Evolutionary conservation across 768 basidiomycete species (phyloP).

Genomic region (Pholiota conissans): DNA sequence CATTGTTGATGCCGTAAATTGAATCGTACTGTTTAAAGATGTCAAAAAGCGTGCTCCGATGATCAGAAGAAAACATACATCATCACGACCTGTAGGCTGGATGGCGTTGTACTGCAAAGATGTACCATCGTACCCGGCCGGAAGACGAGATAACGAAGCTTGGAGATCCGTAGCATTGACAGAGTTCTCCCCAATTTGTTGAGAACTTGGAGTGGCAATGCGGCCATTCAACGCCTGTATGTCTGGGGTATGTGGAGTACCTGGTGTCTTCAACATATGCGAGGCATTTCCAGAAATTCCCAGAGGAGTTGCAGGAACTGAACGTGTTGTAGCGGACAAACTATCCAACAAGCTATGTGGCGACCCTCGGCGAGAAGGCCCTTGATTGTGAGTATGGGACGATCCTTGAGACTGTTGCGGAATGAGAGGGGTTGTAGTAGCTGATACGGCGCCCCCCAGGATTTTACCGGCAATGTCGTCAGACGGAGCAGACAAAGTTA

Average conservation of each 20-base stretch:
- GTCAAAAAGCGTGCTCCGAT: slow-evolving; percentile 9
- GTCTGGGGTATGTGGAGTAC: slow-evolving; percentile 66
- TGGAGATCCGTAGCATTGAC: slow-evolving; percentile 58
- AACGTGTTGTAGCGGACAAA: slow-evolving; percentile 64
- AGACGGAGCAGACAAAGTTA: slow-evolving; percentile 58
- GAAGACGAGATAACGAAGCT: slow-evolving; percentile 70
- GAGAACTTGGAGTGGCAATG: slow-evolving; percentile 47
- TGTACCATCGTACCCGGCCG: slow-evolving; percentile 56
- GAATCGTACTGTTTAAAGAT: slow-evolving; percentile 56
- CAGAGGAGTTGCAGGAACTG: slow-evolving; percentile 82
- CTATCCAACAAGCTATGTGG: slow-evolving; percentile 66
- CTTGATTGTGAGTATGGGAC: slow-evolving; percentile 34
- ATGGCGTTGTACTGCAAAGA: slow-evolving; percentile 56
- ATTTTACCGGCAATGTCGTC: slow-evolving; percentile 49
- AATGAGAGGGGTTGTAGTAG: slow-evolving; percentile 62
- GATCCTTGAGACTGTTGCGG: slow-evolving; percentile 60
- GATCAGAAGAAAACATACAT: slow-evolving; percentile 41
- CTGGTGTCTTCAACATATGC: slow-evolving; percentile 65
- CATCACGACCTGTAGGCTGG: slow-evolving; percentile 50
- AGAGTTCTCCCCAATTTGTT: slow-evolving; percentile 49
- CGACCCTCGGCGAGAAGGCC: slow-evolving; percentile 73
- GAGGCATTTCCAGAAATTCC: slow-evolving; percentile 49
- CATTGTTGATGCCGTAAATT: slow-evolving; percentile 48
- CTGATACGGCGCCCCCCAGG: slow-evolving; percentile 48
- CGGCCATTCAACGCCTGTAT: slow-evolving; percentile 63